Evolutionary conservation across 495 filamentous ascomycete genomes (phyloP), one percentile per base, ranked within the genome.

Genomic region (Penicillium atrosanguineum): DNA sequence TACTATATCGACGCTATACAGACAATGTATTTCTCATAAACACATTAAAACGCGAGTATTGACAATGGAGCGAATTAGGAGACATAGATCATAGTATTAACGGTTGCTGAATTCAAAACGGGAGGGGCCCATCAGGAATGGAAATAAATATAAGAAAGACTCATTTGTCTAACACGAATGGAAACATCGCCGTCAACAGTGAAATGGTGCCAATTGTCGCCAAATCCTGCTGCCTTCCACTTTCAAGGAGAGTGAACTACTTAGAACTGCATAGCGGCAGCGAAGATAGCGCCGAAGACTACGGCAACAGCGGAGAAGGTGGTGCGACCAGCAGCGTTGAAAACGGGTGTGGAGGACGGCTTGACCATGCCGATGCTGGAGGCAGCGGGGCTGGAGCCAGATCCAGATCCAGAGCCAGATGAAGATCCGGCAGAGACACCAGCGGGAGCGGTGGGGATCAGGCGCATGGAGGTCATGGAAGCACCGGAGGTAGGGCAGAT

Each of bases 301-400:
- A 61, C 56, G 6, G 58, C 61, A n/a, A 61, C 21, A 20, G 57
- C 61, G 46, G 65, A 69, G 28, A 69, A 44, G 31, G 61, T 62
- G 42, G 64, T 46, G 28, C 60, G 65, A 43, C 63, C 63, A 31
- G 65, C 65, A 4, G 63, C 65, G 58, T 66, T 67, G 56, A 55
- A 67, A 50, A 49, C 40, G 7, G 61, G 52, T n/a, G 20, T 52
- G 42, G 56, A 15, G 12, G 43, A 28, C 39, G 57, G 51, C 31
- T 12, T 34, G 31, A 12, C 14, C 9, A 12, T 14, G 31, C 31
- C 12, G 31, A 14, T 14, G 11, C 31, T 14, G 48, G 44, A 44
- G 48, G 40, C 14, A 18, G 43, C 34, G 40, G 59, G 38, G 20
- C 46, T 36, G 34, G 23, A 23, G 23, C 23, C 23, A 23, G 23